Evolutionary conservation across 805 yeast genomes (phyloP).

Genomic region (Teunomyces lycoperdinae): DNA sequence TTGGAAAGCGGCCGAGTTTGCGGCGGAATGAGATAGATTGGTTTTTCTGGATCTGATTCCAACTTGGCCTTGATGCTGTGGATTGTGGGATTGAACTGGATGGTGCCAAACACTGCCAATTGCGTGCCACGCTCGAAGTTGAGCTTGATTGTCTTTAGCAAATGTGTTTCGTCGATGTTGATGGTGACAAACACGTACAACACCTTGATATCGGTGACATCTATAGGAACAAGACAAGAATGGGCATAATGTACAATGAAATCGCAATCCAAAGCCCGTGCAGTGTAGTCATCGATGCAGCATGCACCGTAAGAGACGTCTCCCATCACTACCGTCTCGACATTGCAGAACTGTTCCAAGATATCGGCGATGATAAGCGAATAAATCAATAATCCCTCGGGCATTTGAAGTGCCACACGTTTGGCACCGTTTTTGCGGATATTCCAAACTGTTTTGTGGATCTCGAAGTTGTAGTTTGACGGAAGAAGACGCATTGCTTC

Average conservation of each 20-base stretch:
- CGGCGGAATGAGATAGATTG: slow-evolving; percentile 73
- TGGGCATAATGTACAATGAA: slow-evolving; percentile 96
- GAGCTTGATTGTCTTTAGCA: slow-evolving; percentile 68
- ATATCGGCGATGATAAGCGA: slow-evolving; percentile 90
- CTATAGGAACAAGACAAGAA: slow-evolving; percentile 94
- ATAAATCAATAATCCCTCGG: slow-evolving; percentile 90
- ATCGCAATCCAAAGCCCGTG: slow-evolving; percentile 89
- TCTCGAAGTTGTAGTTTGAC: slow-evolving; percentile 89
- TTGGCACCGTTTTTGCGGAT: slow-evolving; percentile 70
- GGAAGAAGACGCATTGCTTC: slow-evolving; percentile 82
- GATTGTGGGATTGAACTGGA: slow-evolving; percentile 93
- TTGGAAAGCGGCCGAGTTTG: slow-evolving; percentile 90
- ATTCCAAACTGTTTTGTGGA: slow-evolving; percentile 95
- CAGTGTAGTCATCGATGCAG: slow-evolving; percentile 95
- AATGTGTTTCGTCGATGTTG: slow-evolving; percentile 77
- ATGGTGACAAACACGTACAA: slow-evolving; percentile 95
- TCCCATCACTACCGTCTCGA: slow-evolving; percentile 93
- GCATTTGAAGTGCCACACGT: slow-evolving; percentile 94
- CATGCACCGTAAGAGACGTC: slow-evolving; percentile 99
- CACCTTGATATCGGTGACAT: slow-evolving; percentile 85
- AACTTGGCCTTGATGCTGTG: slow-evolving; percentile 70
- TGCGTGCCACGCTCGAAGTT: slow-evolving; percentile 65
- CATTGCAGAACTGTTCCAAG: slow-evolving; percentile 82
- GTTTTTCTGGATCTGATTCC: slow-evolving; percentile 45
- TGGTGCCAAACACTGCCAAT: slow-evolving; percentile 89